A percentile compares a stretch with the other conserved stretches of the same genome.
Conservation (phyloP, 331 rosid genomes). For the Quercus lobata region DNA sequence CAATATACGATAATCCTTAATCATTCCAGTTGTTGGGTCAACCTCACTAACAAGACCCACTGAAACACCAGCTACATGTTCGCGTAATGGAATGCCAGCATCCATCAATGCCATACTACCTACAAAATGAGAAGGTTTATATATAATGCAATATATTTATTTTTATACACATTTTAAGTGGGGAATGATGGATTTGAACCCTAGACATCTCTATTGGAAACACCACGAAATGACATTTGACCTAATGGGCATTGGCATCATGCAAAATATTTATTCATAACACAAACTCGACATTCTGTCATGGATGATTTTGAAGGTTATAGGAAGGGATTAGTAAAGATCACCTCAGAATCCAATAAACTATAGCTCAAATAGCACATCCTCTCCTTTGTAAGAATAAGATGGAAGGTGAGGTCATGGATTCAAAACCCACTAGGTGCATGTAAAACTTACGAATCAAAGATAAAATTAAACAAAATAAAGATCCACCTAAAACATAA, state of each 20-base stretch:
- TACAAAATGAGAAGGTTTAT: slow-evolving; percentile 27
- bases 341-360: neutral
- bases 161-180: neutral
- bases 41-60: slow-evolving; percentile 87
- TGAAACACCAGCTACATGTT: slow-evolving; percentile 96
- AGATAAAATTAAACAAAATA: neutral
- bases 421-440: too few species aligned
- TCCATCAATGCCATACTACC: slow-evolving; percentile 97
- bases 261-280: neutral
- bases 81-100: slow-evolving; percentile 84
- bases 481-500: neutral
- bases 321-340: neutral
- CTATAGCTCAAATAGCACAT: too few species aligned
- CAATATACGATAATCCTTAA: slow-evolving; percentile 74
- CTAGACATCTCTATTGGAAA: too few species aligned
- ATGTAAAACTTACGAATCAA: too few species aligned
- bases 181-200: too few species aligned
- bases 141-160: neutral
- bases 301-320: neutral
- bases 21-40: slow-evolving; percentile 70
- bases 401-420: too few species aligned
- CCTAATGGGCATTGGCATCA: neutral
- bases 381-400: too few species aligned
- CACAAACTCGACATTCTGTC: neutral
- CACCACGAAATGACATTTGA: too few species aligned